Base-by-base conservation (phyloP, 768 basidiomycete species). In the Floccularia luteovirens region DNA sequence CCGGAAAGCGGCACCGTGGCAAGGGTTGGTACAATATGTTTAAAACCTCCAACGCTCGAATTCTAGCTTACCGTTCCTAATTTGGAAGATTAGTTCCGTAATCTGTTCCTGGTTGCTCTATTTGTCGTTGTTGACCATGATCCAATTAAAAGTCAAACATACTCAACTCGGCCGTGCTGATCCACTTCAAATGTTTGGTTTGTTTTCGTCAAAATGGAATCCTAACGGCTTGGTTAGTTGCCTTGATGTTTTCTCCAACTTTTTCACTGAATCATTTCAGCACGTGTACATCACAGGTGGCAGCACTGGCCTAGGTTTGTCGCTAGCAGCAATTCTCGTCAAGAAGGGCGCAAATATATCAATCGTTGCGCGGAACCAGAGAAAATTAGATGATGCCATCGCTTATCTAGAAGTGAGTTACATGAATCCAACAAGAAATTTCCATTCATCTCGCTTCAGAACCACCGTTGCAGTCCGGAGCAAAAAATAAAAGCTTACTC, bases 241-340 rank as follows among this genome's bases (percentile, higher is more conserved):
- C 31, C 32, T 2, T 37, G 16, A 22, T 38, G 28, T 25, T 42
- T 14, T 21, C 17, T 23, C 38, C 31, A 12, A 38, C 7, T 46
- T 31, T 4, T 17, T 30, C 2, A 21, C 28, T 14, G 10, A 14
- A 28, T n/a, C 8, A 14, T 14, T 28, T 8, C 8, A 93, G 91
- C 87, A 91, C 49, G 77, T 79, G 59, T 89, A 90, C 54, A 66
- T 94, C 13, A 90, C 90, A 0, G 91, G 91, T 2, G 90, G 87
- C 2, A 84, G 80, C 30, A 68, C 79, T 11, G 91, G 91, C 1
- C 74, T 92, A 0, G 91, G 91, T 1, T 70, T 90, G 2, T 72
- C 78, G 0, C 63, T 93, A 5, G 84, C 90, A 1, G 66, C 72
- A 21, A 61, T 82, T 12, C 68, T 94, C 1, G 73, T 75, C 11